Evolutionary conservation across 257 asterid species (phyloP).

Genomic region (Buddleja alternifolia): DNA sequence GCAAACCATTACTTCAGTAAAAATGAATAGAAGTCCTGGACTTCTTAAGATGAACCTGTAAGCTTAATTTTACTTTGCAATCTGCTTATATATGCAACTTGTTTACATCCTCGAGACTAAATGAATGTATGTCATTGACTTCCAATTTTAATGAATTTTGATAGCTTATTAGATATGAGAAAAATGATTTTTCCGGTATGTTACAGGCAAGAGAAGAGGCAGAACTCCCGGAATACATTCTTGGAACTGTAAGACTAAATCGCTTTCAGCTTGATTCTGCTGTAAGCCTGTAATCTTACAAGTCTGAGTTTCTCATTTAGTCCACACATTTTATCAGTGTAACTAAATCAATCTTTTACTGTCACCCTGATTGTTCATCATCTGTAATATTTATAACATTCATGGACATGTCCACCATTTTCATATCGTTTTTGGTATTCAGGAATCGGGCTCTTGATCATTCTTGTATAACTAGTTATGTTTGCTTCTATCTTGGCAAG

Average conservation of each 20-base stretch:
- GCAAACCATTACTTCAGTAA: neutral
- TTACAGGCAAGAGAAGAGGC: conserved; percentile 81
- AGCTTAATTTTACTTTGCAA: neutral
- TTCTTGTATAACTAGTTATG: conserved; percentile 15
- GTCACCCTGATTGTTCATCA: neutral
- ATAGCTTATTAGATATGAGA: neutral
- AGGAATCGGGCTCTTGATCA: conserved; percentile 1
- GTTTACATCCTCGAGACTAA: neutral
- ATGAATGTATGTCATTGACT: neutral
- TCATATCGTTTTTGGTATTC: too few relatives aligned
- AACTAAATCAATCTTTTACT: conserved; percentile 1
- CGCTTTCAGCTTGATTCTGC: conserved; percentile 82
- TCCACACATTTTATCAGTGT: conserved; percentile 7
- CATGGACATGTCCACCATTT: too few relatives aligned
- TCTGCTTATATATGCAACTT: neutral
- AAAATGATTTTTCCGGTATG: conserved; percentile 3
- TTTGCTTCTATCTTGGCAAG: conserved; percentile 3
- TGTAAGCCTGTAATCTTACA: conserved; percentile 63
- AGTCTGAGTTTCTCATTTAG: conserved; percentile 41
- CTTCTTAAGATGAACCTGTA: neutral
- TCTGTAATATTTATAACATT: neutral
- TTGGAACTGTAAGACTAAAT: conserved; percentile 88
- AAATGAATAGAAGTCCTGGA: too few relatives aligned
- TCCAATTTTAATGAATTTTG: neutral
- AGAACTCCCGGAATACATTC: conserved; percentile 93